phyloP scores from a whole-genome alignment of 2,329 filamentous ascomycete genomes.

The Exophiala sideris region DNA sequence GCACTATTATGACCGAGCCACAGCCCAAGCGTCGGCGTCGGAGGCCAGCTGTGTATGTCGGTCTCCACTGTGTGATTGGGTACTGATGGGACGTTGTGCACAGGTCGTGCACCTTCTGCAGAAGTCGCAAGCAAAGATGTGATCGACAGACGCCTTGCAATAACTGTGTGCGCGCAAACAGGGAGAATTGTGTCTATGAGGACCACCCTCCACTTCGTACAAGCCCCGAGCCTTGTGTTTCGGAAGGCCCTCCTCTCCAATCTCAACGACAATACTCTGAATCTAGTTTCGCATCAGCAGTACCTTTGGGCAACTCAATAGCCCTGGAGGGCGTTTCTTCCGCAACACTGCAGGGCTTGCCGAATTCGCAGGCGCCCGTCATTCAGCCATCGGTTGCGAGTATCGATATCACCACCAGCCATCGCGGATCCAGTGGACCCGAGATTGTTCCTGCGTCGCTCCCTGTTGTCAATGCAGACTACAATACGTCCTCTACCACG shows the following conservation, averaged over 20 bases:
- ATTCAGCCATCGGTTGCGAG: background rate
- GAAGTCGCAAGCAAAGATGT: conserved; percentile 91
- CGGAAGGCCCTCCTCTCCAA: too few relatives aligned
- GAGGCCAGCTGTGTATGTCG: conserved; percentile 44
- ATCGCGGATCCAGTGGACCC: too few relatives aligned
- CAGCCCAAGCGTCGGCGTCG: conserved; percentile 37
- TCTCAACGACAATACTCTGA: background rate
- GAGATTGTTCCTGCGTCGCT: background rate
- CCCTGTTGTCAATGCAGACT: background rate
- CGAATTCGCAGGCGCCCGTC: background rate
- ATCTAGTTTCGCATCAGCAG: too few relatives aligned
- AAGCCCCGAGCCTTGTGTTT: conserved; percentile 55
- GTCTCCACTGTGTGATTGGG: background rate
- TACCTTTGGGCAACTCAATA: too few relatives aligned
- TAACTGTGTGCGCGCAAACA: conserved; percentile 68
- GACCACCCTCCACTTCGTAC: conserved; percentile 6
- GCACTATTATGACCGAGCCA: conserved; percentile 26
- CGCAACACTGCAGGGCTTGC: background rate
- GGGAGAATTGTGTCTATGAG: conserved; percentile 59
- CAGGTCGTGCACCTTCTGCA: conserved; percentile 83
- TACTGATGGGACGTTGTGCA: conserved; percentile 64
- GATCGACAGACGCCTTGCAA: conserved; percentile 86
- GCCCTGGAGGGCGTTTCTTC: too few relatives aligned
- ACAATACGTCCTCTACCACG: background rate
- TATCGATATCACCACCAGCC: background rate